These are phyloP conservation scores for Phoenix dactylifera DNA, from an alignment of 176 grass and related monocot genomes.

Conservation along the genomic window DNA sequence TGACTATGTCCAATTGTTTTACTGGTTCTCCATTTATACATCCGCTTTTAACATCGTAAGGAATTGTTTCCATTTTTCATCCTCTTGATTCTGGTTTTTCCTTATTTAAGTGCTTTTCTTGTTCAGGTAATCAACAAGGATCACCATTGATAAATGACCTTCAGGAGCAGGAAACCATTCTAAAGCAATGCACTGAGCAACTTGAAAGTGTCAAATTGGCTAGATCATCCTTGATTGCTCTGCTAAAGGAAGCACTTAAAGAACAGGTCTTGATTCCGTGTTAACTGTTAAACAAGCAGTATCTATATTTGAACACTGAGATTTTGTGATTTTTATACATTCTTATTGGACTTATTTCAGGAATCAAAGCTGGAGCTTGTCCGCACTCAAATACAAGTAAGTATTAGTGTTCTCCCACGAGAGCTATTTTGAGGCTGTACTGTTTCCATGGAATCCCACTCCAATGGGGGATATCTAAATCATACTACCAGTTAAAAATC, in stretches of 20 bases:
- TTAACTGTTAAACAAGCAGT: constrained; percentile 10
- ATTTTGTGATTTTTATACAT: background rate
- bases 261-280: constrained; percentile 56
- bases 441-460: too few relatives aligned
- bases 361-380: constrained; percentile 56
- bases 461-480: too few relatives aligned
- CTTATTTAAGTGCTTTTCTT: constrained; percentile 7
- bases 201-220: constrained; percentile 40
- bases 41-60: too few relatives aligned
- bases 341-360: constrained; percentile 26
- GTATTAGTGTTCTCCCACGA: constrained; percentile 13
- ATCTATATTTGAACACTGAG: too few relatives aligned
- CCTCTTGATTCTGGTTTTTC: constrained; percentile 10
- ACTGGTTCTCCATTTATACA: too few relatives aligned
- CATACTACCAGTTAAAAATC: too few relatives aligned
- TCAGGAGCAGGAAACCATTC: constrained; percentile 52
- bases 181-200: constrained; percentile 54
- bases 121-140: constrained; percentile 60
- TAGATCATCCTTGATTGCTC: constrained; percentile 54
- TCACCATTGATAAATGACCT: constrained; percentile 43
- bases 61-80: too few relatives aligned
- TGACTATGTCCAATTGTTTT: too few relatives aligned
- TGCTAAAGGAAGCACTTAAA: constrained; percentile 60
- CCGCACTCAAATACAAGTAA: constrained; percentile 67
- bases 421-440: too few relatives aligned